Evolutionary conservation across 2,329 filamentous ascomycete genomes (phyloP), one percentile per base, ranked within the genome.

Genomic region (Xylaria polymorpha): DNA sequence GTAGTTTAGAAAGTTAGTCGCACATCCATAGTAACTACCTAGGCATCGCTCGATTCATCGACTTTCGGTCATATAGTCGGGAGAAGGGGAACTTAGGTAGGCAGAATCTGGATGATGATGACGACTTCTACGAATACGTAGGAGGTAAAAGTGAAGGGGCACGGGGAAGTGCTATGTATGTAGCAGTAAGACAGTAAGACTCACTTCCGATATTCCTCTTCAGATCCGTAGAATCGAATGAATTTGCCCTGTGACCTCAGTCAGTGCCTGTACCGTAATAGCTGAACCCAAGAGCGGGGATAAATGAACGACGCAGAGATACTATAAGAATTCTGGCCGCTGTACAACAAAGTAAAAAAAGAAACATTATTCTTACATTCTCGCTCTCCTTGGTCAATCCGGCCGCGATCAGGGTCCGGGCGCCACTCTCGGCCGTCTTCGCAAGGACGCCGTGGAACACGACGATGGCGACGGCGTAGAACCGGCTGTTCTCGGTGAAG

Each of bases 361-460:
- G 41, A 15, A 25, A 41, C 22, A 2, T 9, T 9, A 25, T 37
- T 37, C 74, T 66, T 66, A 76, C 74, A 64, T 77, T 73, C 18
- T 76, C 73, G 12, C 37, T 63, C 50, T 77, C 76, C 48, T 71
- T 71, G 0, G 74, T 74, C 22, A 66, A 37, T 8, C 67, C 72
- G 8, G 71, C 67, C 3, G 73, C 70, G 8, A 76, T 50, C 43
- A 76, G 70, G 14, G 74, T 73, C 35, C 75, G 73, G n/a, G 75
- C 75, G 15, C 75, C 75, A 35, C 74, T 71, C 41, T 71, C 72
- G 6, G 74, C n/a, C 35, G 74, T 73, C 66, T 77, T 77, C n/a
- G 44, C 71, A 29, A 75, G 71, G 12, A 76, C 29, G 0, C 35
- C 66, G 2, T 37, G 29, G 59, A 73, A 75, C n/a, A 74, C 12